Base-by-base conservation (phyloP, 2,329 filamentous ascomycete species). In the Plenodomus tracheiphilus region DNA sequence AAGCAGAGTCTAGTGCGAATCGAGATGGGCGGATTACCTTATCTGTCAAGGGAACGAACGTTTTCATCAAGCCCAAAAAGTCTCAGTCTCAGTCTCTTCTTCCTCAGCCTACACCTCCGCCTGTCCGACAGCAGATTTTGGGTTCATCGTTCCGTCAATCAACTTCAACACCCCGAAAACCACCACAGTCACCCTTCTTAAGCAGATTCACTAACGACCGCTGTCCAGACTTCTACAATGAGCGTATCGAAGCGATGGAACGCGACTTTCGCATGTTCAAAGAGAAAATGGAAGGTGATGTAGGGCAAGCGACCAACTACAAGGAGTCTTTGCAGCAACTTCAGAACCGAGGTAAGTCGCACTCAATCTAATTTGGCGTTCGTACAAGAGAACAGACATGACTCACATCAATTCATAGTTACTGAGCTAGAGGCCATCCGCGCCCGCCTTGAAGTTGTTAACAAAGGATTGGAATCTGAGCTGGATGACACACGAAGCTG, bases 181-280 rank as follows among this genome's bases (percentile, higher is more conserved):
- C 53, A 80, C 46, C 81, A 58, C 65, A 54, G 80, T 41, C 81
- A 57, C 70, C 69, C 13, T 92, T 81, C 77, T 78, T 93, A 64
- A 86, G 81, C 58, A 88, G 85, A 76, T 76, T 86, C 79, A 90
- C 91, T 85, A 87, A 89, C 80, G 75, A 82, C 58, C 80, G 77
- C 74, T 68, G 71, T 69, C 77, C 81, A 89, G 88, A 82, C 64
- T 93, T 87, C 81, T 91, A 97, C 69, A 86, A 91, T 61, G 83
- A 83, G 53, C 85, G 87, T 56, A 81, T 97, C 59, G 85, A 86
- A 54, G 82, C 85, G 51, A 86, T 97, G 74, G 89, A 96, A 43
- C 65, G 62, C 78, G 79, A 93, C 63, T 91, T 91, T 66, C 80
- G 82, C 40, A 78, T 81, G 50, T 79, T 97, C 53, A 87, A 87